phyloP scores from a whole-genome alignment of 108 stramenopile species.

The Cyclotella cryptica region DNA sequence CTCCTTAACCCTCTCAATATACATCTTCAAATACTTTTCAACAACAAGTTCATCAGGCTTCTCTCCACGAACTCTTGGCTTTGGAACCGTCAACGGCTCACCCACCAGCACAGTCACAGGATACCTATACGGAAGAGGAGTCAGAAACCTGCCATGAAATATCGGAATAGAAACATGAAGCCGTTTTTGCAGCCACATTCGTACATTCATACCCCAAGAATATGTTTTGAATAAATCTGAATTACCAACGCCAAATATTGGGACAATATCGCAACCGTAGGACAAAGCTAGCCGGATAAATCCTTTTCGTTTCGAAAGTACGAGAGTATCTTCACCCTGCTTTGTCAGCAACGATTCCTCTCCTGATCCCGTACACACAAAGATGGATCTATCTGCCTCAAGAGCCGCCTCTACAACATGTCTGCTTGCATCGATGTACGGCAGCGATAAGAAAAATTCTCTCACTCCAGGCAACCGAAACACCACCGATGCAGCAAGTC shows the following conservation, averaged over 20 bases:
- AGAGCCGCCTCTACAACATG: slow-evolving; percentile 52
- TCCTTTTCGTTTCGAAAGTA: slow-evolving; percentile 53
- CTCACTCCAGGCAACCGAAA: slow-evolving; percentile 70
- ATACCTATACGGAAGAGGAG: slow-evolving; percentile 52
- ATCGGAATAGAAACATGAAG: slow-evolving; percentile 58
- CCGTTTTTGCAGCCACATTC: slow-evolving; percentile 65
- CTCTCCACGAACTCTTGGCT: slow-evolving; percentile 34
- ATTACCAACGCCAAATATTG: slow-evolving; percentile 52
- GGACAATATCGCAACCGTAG: slow-evolving; percentile 47
- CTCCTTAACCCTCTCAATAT: slow-evolving; percentile 56
- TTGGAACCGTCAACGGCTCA: slow-evolving; percentile 50
- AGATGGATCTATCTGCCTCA: slow-evolving; percentile 26
- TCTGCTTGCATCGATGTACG: slow-evolving; percentile 69
- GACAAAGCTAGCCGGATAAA: slow-evolving; percentile 51
- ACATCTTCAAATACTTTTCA: slow-evolving; percentile 57
- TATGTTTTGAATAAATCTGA: slow-evolving; percentile 60
- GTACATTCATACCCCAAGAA: slow-evolving; percentile 16
- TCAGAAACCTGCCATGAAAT: slow-evolving; percentile 54
- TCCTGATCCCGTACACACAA: slow-evolving; percentile 52
- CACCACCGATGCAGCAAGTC: slow-evolving; percentile 67
- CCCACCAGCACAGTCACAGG: slow-evolving; percentile 57
- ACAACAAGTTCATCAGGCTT: slow-evolving; percentile 58
- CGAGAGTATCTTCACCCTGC: slow-evolving; percentile 42
- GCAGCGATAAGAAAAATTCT: slow-evolving; percentile 58
- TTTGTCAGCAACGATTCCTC: slow-evolving; percentile 51